Conservation (phyloP, 2,329 filamentous ascomycete species). For the Fusarium xyrophilum region DNA sequence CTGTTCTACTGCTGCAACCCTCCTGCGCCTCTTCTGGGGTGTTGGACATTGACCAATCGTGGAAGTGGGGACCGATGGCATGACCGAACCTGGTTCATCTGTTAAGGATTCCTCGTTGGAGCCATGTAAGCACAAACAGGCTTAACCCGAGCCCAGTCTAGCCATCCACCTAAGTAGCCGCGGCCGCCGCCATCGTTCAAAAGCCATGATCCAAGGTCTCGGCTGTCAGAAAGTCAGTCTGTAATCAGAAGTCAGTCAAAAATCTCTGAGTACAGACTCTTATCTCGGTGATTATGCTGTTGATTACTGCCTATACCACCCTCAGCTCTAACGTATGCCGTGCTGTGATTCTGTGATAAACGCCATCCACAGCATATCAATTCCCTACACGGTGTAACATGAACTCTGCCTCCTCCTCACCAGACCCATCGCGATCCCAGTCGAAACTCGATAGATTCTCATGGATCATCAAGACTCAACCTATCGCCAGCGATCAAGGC, state of each 20-base stretch:
- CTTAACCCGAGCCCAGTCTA: not conserved
- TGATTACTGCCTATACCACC: not conserved
- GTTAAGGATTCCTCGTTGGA: conserved; percentile 7
- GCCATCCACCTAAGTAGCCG: conserved; percentile 28
- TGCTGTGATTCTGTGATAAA: not conserved
- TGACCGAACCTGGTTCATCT: conserved; percentile 2
- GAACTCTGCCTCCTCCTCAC: not conserved
- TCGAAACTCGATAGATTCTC: conserved; percentile 24
- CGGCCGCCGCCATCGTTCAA: conserved; percentile 26
- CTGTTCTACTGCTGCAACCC: conserved; percentile 28
- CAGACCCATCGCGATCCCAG: conserved; percentile 17
- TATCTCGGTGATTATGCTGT: not conserved
- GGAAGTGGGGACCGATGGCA: not conserved
- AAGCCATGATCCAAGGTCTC: conserved; percentile 21
- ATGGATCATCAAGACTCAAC: conserved; percentile 30
- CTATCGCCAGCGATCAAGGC: conserved; percentile 22
- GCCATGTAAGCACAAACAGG: conserved; percentile 23
- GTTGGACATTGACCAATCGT: conserved; percentile 32
- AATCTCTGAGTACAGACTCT: not conserved
- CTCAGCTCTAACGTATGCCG: not conserved
- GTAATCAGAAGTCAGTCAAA: not conserved
- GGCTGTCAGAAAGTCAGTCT: not conserved
- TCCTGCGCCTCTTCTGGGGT: conserved; percentile 34
- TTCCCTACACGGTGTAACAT: not conserved
- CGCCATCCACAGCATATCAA: not conserved